These are phyloP conservation scores for Colletotrichum sp. DNA, from an alignment of 2,329 filamentous ascomycete species.

Conservation along the genomic window DNA sequence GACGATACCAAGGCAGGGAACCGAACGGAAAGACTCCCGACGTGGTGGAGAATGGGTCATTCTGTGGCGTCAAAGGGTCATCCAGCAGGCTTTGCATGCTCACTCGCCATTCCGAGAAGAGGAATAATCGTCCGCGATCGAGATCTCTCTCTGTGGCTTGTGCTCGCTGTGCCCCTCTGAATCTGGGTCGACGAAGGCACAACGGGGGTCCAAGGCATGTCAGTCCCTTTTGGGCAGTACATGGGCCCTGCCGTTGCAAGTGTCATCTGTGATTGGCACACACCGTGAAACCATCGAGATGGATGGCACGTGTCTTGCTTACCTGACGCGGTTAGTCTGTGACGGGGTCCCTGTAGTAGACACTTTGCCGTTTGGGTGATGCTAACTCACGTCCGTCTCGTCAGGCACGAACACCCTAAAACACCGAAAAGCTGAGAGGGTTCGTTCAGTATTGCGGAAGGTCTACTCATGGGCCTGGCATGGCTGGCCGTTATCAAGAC, in stretches of 20 bases:
- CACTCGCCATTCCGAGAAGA: conserved; percentile 9
- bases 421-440: not conserved
- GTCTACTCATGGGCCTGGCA: not conserved
- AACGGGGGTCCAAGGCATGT: not conserved
- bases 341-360: not conserved
- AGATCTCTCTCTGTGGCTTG: conserved; percentile 17
- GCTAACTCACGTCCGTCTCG: not conserved
- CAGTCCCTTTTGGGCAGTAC: not conserved
- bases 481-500: not conserved
- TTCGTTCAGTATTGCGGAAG: not conserved
- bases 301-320: not conserved
- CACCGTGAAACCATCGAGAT: not conserved
- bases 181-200: not conserved
- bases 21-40: not conserved
- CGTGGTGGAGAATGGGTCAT: not conserved
- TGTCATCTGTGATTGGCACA: not conserved
- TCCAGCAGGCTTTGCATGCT: not conserved
- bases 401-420: not conserved
- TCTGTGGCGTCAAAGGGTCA: conserved; percentile 8
- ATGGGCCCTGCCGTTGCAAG: not conserved
- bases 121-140: conserved; percentile 13
- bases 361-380: not conserved
- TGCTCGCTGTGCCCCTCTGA: not conserved
- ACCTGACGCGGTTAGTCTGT: not conserved
- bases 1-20: not conserved